phyloP scores from a whole-genome alignment of 1,284 basidiomycete genomes.

The Cryptococcus floricola region DNA sequence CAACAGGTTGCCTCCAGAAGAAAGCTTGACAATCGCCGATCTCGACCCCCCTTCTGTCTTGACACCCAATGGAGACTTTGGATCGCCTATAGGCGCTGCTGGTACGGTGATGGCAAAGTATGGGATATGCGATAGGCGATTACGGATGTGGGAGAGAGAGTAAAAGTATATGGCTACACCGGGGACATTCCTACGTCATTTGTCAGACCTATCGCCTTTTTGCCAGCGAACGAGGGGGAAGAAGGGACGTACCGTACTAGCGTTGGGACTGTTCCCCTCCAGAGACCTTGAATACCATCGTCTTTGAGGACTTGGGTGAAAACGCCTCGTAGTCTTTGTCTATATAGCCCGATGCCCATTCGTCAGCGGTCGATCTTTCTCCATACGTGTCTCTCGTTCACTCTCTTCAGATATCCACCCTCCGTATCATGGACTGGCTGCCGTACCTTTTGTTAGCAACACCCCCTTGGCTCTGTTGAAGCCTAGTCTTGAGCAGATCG shows the following conservation, averaged over 20 bases:
- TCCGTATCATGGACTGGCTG: not conserved
- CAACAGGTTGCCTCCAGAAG: slow-evolving; percentile 75
- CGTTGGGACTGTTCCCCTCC: slow-evolving; percentile 82
- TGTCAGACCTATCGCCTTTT: not conserved
- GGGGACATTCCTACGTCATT: slow-evolving; percentile 69
- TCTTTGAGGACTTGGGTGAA: slow-evolving; percentile 43
- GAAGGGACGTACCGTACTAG: slow-evolving; percentile 59
- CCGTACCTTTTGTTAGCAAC: slow-evolving; percentile 1
- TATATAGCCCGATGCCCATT: slow-evolving; percentile 7
- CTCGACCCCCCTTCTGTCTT: slow-evolving; percentile 9
- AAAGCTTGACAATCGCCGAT: slow-evolving; percentile 66
- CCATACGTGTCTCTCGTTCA: not conserved
- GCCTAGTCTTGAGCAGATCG: slow-evolving; percentile 79
- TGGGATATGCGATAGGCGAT: slow-evolving; percentile 52
- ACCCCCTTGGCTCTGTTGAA: slow-evolving; percentile 60
- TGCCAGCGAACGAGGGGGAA: slow-evolving; percentile 25
- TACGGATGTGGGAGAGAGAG: slow-evolving; percentile 70
- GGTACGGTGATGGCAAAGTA: slow-evolving; percentile 24
- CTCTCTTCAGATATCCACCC: not conserved
- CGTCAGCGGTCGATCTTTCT: not conserved
- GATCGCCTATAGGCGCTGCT: not conserved
- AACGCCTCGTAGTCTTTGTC: slow-evolving; percentile 28
- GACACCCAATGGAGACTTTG: slow-evolving; percentile 7
- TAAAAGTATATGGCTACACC: slow-evolving; percentile 93
- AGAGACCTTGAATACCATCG: slow-evolving; percentile 50